A percentile compares a stretch with the other conserved stretches of the same genome.
Conservation (phyloP, 768 basidiomycete species). For the Boletus sp. region DNA sequence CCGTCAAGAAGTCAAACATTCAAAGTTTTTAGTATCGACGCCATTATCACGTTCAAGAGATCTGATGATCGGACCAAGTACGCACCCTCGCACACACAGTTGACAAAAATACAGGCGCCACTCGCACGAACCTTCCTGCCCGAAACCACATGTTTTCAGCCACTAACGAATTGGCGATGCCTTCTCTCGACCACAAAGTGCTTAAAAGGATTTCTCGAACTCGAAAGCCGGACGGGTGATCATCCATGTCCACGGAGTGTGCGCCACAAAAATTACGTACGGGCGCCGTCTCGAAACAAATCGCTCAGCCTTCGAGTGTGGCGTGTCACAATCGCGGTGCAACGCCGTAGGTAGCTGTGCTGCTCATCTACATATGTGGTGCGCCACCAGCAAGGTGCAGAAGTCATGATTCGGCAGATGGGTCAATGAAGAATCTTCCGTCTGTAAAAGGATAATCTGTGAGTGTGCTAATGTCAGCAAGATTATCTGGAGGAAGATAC, state of each 20-base stretch:
- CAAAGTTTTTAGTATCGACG: conserved; percentile 11
- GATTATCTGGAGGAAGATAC: conserved; percentile 3
- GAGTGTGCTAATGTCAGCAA: neutral
- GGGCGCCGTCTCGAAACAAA: conserved; percentile 5
- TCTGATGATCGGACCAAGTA: conserved; percentile 4
- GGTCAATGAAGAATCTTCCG: neutral
- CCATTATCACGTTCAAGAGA: conserved; percentile 5
- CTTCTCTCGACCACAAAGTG: conserved; percentile 10
- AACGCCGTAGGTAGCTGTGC: neutral
- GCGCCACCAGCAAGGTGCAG: conserved; percentile 14
- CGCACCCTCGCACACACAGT: neutral
- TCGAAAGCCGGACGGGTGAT: neutral
- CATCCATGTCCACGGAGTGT: conserved; percentile 14
- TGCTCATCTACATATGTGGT: conserved; percentile 7
- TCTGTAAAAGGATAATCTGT: conserved; percentile 8
- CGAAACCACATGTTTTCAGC: conserved; percentile 23
- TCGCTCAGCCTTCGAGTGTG: neutral
- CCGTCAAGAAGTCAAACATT: conserved; percentile 3
- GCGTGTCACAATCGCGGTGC: conserved; percentile 9
- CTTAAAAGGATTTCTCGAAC: neutral
- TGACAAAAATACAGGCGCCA: conserved; percentile 16
- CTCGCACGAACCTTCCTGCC: conserved; percentile 16
- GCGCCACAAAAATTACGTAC: conserved; percentile 24
- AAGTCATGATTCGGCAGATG: neutral
- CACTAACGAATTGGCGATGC: conserved; percentile 19